phyloP scores from a whole-genome alignment of 1,284 basidiomycete genomes.

The Malassezia cuniculi region DNA sequence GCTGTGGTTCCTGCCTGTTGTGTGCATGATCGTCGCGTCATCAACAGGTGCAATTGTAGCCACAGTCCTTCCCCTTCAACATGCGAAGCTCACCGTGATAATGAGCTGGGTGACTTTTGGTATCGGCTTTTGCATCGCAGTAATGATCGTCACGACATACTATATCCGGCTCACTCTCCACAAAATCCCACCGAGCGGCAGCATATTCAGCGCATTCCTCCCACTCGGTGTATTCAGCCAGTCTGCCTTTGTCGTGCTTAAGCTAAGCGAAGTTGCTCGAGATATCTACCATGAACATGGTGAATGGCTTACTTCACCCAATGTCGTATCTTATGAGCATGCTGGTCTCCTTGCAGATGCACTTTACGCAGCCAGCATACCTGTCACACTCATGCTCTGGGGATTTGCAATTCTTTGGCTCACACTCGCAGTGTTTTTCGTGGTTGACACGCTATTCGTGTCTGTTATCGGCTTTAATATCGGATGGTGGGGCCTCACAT shows the following conservation, averaged over 20 bases:
- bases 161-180: slow-evolving; percentile 49
- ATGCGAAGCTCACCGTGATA: slow-evolving; percentile 52
- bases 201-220: slow-evolving; percentile 55
- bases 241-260: slow-evolving; percentile 53
- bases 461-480: slow-evolving; percentile 28
- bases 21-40: slow-evolving; percentile 58
- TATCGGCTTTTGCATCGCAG: slow-evolving; percentile 47
- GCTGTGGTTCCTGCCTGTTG: slow-evolving; percentile 55
- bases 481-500: slow-evolving; percentile 32
- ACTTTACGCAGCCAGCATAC: slow-evolving; percentile 19
- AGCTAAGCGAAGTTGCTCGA: slow-evolving; percentile 42
- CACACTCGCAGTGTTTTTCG: slow-evolving; percentile 41
- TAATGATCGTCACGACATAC: slow-evolving; percentile 52
- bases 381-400: slow-evolving; percentile 47
- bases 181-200: slow-evolving; percentile 47
- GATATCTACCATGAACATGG: slow-evolving; percentile 12
- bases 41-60: slow-evolving; percentile 57
- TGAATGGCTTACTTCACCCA: slow-evolving; percentile 8
- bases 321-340: slow-evolving; percentile 9
- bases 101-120: slow-evolving; percentile 49
- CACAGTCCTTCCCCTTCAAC: slow-evolving; percentile 48
- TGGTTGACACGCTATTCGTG: slow-evolving; percentile 25
- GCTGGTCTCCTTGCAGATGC: slow-evolving; percentile 23
- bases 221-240: slow-evolving; percentile 54
- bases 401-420: slow-evolving; percentile 48